Conservation (phyloP, 2,329 filamentous ascomycete genomes). For the Venturia carpophila region DNA sequence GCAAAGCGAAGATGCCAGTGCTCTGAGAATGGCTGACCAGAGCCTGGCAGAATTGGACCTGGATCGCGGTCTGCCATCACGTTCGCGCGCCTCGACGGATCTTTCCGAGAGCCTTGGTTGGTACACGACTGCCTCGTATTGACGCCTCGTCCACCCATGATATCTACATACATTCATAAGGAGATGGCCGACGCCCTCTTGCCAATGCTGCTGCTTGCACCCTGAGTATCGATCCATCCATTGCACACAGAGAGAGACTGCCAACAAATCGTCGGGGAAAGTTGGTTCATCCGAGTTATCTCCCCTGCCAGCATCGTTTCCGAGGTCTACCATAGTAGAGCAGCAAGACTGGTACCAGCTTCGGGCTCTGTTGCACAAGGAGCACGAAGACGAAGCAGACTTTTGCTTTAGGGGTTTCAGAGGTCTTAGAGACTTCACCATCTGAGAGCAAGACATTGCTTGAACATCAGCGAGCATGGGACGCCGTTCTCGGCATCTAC, state of each 20-base stretch:
- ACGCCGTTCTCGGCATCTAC: background rate
- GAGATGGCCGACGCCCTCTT: background rate
- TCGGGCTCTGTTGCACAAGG: background rate
- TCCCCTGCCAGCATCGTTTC: background rate
- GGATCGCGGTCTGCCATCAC: conserved; percentile 1
- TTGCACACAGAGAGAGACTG: no score
- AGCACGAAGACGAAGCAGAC: background rate
- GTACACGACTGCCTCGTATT: no score
- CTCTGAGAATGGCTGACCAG: background rate
- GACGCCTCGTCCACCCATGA: no score
- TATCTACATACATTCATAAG: no score
- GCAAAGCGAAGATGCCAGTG: background rate
- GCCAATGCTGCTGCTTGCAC: background rate
- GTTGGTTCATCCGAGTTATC: background rate
- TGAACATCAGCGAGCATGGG: background rate
- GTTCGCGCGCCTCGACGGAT: background rate
- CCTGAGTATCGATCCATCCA: background rate
- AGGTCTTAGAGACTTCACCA: background rate
- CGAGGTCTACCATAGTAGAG: background rate
- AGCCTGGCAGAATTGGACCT: background rate
- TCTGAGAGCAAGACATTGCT: background rate
- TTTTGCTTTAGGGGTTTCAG: background rate
- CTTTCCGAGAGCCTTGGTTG: no score
- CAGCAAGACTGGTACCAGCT: background rate
- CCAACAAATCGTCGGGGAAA: background rate